Conservation (phyloP, 2,329 filamentous ascomycete species). For the Pleurostoma richardsiae region DNA sequence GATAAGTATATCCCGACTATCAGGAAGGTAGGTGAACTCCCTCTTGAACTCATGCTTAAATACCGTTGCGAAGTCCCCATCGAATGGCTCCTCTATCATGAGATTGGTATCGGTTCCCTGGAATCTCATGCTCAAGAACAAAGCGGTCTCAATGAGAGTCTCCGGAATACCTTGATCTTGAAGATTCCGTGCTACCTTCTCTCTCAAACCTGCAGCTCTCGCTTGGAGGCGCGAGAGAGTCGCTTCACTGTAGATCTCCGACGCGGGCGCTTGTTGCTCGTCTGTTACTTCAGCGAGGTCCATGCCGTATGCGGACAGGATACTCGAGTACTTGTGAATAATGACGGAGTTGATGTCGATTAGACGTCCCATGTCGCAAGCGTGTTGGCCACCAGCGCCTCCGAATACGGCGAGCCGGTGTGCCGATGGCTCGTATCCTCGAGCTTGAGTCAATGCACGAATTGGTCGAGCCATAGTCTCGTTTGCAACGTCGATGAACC, state of each 20-base stretch:
- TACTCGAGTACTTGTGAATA: slow-evolving; percentile 20
- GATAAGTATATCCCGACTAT: neutral
- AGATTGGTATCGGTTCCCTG: slow-evolving; percentile 5
- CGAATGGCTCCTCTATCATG: slow-evolving; percentile 4
- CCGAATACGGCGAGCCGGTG: slow-evolving; percentile 1
- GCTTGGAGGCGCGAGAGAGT: slow-evolving; percentile 7
- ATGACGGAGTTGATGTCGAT: slow-evolving; percentile 18
- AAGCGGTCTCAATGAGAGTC: neutral
- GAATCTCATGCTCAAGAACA: slow-evolving; percentile 6
- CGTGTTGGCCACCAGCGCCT: slow-evolving; percentile 15
- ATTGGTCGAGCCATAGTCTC: slow-evolving; percentile 1
- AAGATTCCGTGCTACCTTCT: neutral
- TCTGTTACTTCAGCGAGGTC: slow-evolving; percentile 19
- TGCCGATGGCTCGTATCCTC: slow-evolving; percentile 1
- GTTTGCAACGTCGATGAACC: slow-evolving; percentile 1
- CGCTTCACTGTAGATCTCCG: slow-evolving; percentile 7
- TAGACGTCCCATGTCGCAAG: slow-evolving; percentile 17
- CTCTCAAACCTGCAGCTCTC: slow-evolving; percentile 37
- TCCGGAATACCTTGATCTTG: slow-evolving; percentile 1
- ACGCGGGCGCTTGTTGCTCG: slow-evolving; percentile 17
- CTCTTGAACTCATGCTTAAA: slow-evolving; percentile 65
- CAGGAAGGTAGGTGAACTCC: slow-evolving; percentile 58
- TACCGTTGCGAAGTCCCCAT: slow-evolving; percentile 54
- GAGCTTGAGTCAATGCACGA: neutral
- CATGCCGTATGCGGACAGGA: slow-evolving; percentile 23